A percentile compares a stretch with the other conserved stretches of the same genome.
These are phyloP conservation scores for Rickenella mellea DNA, from an alignment of 768 basidiomycete species.

Conservation along the genomic window DNA sequence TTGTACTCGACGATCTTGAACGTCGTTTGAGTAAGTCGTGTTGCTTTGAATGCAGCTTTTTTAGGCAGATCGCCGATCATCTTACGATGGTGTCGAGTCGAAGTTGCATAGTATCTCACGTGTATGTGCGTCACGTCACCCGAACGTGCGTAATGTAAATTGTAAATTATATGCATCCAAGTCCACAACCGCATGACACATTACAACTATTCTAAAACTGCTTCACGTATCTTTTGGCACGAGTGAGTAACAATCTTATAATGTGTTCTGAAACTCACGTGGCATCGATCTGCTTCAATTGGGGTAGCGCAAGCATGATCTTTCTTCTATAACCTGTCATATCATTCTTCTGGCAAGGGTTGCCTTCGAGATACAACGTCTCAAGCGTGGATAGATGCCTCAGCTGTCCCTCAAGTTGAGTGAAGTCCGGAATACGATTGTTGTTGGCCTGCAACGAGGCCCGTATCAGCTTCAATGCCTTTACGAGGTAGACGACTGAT, in stretches of 20 bases:
- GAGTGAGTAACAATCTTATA: background rate
- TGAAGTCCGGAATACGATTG: constrained; percentile 72
- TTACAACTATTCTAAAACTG: too few relatives aligned
- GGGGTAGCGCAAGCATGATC: constrained; percentile 79
- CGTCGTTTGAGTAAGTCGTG: constrained; percentile 22
- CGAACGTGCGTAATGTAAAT: too few relatives aligned
- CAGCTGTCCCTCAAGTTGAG: constrained; percentile 59
- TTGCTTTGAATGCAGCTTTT: constrained; percentile 24
- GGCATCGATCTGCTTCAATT: constrained; percentile 90
- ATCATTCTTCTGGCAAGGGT: constrained; percentile 81
- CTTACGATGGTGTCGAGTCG: too few relatives aligned
- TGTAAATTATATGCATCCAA: too few relatives aligned
- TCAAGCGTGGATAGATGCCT: constrained; percentile 49
- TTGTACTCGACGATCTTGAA: constrained; percentile 42
- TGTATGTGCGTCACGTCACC: too few relatives aligned
- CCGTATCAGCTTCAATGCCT: background rate
- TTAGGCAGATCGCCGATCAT: too few relatives aligned
- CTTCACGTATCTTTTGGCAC: background rate
- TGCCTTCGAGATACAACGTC: constrained; percentile 92
- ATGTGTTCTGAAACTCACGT: constrained; percentile 49
- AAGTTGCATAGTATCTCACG: too few relatives aligned
- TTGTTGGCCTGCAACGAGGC: constrained; percentile 61
- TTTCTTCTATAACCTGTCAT: constrained; percentile 78
- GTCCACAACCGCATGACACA: too few relatives aligned
- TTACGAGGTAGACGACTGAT: background rate